Evolutionary conservation across 202 grass and related monocot species (phyloP).

Genomic region (Bolboschoenoplectus hybrid): DNA sequence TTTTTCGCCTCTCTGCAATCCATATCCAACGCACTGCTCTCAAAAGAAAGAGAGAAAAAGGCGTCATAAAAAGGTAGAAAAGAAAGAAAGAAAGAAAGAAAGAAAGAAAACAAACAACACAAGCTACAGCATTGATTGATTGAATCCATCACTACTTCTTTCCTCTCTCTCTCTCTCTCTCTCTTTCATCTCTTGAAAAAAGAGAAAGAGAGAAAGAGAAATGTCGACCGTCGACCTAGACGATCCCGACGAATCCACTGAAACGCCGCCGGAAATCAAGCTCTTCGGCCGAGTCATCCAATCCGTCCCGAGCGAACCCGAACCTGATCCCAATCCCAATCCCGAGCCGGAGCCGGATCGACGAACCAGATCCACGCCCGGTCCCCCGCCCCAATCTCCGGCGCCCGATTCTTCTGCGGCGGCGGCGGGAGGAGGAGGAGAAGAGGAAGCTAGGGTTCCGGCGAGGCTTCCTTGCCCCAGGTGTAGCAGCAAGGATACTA

Average conservation of each 20-base stretch:
- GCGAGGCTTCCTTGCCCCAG: slow-evolving; percentile 65
- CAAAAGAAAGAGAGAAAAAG: not conserved
- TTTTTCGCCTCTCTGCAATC: not conserved
- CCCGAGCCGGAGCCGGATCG: not conserved
- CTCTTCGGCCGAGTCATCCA: slow-evolving; percentile 22
- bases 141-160: not conserved
- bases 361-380: not conserved
- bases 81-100: not conserved
- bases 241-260: slow-evolving; percentile 3
- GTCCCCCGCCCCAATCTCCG: not conserved
- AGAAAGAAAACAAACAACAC: slow-evolving; percentile 25
- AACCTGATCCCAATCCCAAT: not conserved
- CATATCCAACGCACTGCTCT: not conserved
- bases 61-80: not conserved
- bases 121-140: slow-evolving; percentile 45
- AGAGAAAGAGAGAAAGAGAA: not conserved
- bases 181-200: not conserved
- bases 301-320: not conserved
- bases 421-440: not conserved
- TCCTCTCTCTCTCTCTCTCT: not conserved
- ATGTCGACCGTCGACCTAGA: not conserved
- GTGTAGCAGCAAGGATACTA: slow-evolving; percentile 87
- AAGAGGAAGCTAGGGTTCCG: slow-evolving; percentile 28
- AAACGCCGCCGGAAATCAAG: not conserved
- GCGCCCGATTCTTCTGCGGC: not conserved